A percentile compares a stretch with the other conserved stretches of the same genome.
Evolutionary conservation across 2,329 filamentous ascomycete species (phyloP).

Genomic region (Colletotrichum plurivorum): DNA sequence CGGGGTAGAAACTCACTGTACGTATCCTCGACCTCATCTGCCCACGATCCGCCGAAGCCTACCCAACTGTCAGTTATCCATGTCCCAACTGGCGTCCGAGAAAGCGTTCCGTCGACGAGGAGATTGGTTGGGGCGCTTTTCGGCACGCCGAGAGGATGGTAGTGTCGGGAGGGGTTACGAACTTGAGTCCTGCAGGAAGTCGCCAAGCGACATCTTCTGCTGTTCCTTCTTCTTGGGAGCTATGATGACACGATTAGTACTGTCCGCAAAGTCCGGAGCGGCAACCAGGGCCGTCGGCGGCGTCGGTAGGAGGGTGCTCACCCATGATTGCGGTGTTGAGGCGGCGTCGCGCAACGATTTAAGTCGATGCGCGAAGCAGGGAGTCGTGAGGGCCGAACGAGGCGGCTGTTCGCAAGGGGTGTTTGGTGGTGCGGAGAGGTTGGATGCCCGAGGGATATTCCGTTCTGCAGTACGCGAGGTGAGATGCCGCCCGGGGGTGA

Average conservation of each 20-base stretch:
- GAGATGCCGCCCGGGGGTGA: conserved; percentile 11
- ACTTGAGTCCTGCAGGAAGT: conserved; percentile 95
- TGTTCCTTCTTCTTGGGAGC: conserved; percentile 94
- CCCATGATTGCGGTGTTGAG: conserved; percentile 73
- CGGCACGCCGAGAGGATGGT: conserved; percentile 15
- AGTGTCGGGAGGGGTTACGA: conserved; percentile 47
- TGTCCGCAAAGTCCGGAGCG: conserved; percentile 3
- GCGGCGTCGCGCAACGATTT: conserved; percentile 61
- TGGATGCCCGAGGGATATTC: conserved; percentile 39
- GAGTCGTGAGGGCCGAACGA: conserved; percentile 30
- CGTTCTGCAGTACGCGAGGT: conserved; percentile 9
- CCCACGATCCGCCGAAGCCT: conserved; percentile 87
- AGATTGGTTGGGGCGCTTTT: conserved; percentile 43
- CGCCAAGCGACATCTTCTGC: conserved; percentile 97
- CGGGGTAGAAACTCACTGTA: conserved; percentile 71
- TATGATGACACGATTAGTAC: conserved; percentile 55
- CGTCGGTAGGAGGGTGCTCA: conserved; percentile 52
- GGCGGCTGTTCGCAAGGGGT: conserved; percentile 35
- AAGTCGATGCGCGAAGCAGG: conserved; percentile 51
- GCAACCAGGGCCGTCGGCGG: neutral
- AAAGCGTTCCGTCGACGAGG: conserved; percentile 43
- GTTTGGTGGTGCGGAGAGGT: conserved; percentile 37
- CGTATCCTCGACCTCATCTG: conserved; percentile 97
- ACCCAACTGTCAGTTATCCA: conserved; percentile 45
- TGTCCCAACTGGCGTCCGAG: neutral